These are phyloP conservation scores for Pythium myriotylum DNA, from an alignment of 352 stramenopile genomes.

Conservation along the genomic window DNA sequence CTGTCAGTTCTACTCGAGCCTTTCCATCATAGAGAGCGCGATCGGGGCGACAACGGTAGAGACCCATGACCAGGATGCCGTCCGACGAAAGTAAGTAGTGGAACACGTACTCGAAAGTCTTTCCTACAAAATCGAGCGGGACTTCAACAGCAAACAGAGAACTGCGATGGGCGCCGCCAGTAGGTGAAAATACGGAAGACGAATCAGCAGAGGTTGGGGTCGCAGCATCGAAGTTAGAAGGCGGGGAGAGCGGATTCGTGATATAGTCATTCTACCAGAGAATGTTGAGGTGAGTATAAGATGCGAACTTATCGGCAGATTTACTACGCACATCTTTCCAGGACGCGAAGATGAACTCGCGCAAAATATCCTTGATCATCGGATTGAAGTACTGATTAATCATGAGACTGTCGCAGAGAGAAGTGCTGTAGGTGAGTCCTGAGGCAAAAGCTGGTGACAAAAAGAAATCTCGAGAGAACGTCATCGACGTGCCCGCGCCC, in stretches of 20 bases:
- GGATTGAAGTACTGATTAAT: slow-evolving; percentile 91
- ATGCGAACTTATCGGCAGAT: neutral
- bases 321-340: slow-evolving; percentile 53
- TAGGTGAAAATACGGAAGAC: slow-evolving; percentile 36
- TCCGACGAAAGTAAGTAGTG: slow-evolving; percentile 82
- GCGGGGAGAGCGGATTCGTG: slow-evolving; percentile 26
- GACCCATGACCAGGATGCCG: slow-evolving; percentile 71
- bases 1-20: slow-evolving; percentile 57
- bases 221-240: slow-evolving; percentile 14
- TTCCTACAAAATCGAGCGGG: slow-evolving; percentile 80
- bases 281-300: slow-evolving; percentile 4
- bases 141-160: slow-evolving; percentile 83
- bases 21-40: slow-evolving; percentile 30
- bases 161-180: slow-evolving; percentile 50
- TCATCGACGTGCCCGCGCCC: slow-evolving; percentile 33
- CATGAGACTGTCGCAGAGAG: slow-evolving; percentile 82
- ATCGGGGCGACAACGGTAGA: slow-evolving; percentile 79
- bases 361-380: slow-evolving; percentile 86
- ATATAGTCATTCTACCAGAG: slow-evolving; percentile 39
- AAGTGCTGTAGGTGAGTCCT: slow-evolving; percentile 85
- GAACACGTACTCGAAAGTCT: slow-evolving; percentile 82
- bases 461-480: slow-evolving; percentile 80
- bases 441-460: slow-evolving; percentile 81
- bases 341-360: slow-evolving; percentile 85
- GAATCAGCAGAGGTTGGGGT: slow-evolving; percentile 35